A percentile compares a stretch with the other conserved stretches of the same genome.
Evolutionary conservation across 2,329 filamentous ascomycete species (phyloP).

Genomic region (Kalmusia sp.): DNA sequence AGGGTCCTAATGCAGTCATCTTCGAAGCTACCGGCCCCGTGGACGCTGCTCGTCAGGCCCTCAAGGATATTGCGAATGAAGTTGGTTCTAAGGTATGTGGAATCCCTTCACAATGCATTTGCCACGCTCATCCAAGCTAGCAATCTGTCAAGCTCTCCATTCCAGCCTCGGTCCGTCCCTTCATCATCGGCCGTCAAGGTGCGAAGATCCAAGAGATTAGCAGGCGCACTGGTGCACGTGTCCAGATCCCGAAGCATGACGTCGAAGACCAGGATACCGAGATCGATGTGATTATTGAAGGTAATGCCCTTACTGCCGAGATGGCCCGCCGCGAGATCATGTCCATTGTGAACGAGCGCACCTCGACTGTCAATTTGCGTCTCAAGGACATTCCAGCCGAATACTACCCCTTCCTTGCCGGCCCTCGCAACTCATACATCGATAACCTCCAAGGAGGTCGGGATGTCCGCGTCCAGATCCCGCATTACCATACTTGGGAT

Average conservation of each 20-base stretch:
- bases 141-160: constrained; percentile 78
- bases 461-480: constrained; percentile 82
- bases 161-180: constrained; percentile 80
- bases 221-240: constrained; percentile 86
- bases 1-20: constrained; percentile 74
- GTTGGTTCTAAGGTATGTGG: constrained; percentile 79
- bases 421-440: constrained; percentile 73
- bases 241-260: constrained; percentile 86
- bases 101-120: not conserved
- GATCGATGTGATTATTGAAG: constrained; percentile 88
- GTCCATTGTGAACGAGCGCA: constrained; percentile 85
- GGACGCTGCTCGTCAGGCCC: constrained; percentile 83
- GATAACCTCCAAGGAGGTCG: constrained; percentile 74
- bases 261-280: constrained; percentile 77
- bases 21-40: constrained; percentile 87
- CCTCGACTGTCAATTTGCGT: constrained; percentile 80
- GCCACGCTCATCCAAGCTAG: constrained; percentile 45
- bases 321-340: constrained; percentile 84
- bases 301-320: constrained; percentile 86
- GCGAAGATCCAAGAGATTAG: constrained; percentile 89
- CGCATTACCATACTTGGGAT: constrained; percentile 78
- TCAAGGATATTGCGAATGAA: constrained; percentile 87
- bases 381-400: constrained; percentile 86
- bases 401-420: constrained; percentile 94
- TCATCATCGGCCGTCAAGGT: constrained; percentile 93